Conservation (phyloP, 352 stramenopile species). For the Pythium dissimile region DNA sequence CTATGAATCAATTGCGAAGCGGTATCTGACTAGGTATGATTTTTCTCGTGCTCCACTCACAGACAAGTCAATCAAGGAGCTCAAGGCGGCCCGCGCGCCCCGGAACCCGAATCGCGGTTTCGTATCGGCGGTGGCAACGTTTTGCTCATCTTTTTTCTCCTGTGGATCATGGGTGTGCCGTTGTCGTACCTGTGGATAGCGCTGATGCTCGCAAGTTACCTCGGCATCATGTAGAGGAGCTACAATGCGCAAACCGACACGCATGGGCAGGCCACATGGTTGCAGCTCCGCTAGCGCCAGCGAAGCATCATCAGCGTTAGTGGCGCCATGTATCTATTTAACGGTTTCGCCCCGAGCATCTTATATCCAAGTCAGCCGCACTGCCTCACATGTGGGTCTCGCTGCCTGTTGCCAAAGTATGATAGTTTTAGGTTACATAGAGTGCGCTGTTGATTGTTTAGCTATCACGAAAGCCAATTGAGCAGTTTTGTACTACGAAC, state of each 20-base stretch:
- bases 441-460: too few relatives aligned
- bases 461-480: too few relatives aligned
- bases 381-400: too few relatives aligned
- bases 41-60: not conserved
- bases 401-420: too few relatives aligned
- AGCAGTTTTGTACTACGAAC: too few relatives aligned
- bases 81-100: slow-evolving; percentile 23
- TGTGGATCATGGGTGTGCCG: slow-evolving; percentile 81
- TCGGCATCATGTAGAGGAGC: slow-evolving; percentile 49
- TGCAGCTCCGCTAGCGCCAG: not conserved
- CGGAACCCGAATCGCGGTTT: slow-evolving; percentile 45
- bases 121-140: slow-evolving; percentile 70
- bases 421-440: too few relatives aligned
- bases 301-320: not conserved
- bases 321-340: not conserved
- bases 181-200: slow-evolving; percentile 78
- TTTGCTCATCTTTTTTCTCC: slow-evolving; percentile 67
- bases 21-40: not conserved
- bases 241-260: not conserved
- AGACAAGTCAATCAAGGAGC: slow-evolving; percentile 19
- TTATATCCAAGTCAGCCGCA: too few relatives aligned
- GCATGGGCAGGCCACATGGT: not conserved
- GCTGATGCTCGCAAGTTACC: slow-evolving; percentile 74
- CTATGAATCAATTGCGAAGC: not conserved
- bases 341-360: not conserved